phyloP scores from a whole-genome alignment of 805 yeast species.

The Barnettozyma botsteinii region DNA sequence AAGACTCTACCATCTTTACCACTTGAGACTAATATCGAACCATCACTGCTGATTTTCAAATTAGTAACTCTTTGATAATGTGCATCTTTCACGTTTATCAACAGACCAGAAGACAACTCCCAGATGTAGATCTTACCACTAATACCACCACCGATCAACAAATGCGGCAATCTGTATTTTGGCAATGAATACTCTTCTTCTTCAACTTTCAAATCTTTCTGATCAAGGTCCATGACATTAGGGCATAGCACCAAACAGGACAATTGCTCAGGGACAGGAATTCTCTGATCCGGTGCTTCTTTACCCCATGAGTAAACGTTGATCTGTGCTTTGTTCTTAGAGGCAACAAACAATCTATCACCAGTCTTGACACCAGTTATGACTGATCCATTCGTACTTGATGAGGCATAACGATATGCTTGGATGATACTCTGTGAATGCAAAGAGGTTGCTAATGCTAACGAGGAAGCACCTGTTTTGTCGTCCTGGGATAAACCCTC shows the following conservation, averaged over 20 bases:
- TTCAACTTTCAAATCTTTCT: conserved; percentile 13
- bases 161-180: conserved; percentile 48
- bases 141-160: conserved; percentile 66
- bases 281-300: conserved; percentile 66
- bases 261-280: conserved; percentile 80
- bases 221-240: conserved; percentile 18
- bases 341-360: conserved; percentile 48
- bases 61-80: conserved; percentile 75
- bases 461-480: conserved; percentile 38
- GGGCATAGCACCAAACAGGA: conserved; percentile 46
- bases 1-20: conserved; percentile 76
- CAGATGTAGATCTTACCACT: conserved; percentile 80
- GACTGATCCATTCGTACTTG: conserved; percentile 43
- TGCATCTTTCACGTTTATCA: conserved; percentile 67
- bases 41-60: conserved; percentile 55
- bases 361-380: conserved; percentile 37
- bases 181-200: conserved; percentile 28
- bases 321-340: conserved; percentile 65
- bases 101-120: conserved; percentile 75
- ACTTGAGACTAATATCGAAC: conserved; percentile 63
- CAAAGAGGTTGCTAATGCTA: conserved; percentile 36
- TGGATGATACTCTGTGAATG: conserved; percentile 39
- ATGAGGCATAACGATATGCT: conserved; percentile 43
- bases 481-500: conserved; percentile 37
- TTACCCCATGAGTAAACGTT: conserved; percentile 68